Evolutionary conservation across 495 filamentous ascomycete genomes (phyloP), one percentile per base, ranked within the genome.

Genomic region (Pyrenula aspistea): DNA sequence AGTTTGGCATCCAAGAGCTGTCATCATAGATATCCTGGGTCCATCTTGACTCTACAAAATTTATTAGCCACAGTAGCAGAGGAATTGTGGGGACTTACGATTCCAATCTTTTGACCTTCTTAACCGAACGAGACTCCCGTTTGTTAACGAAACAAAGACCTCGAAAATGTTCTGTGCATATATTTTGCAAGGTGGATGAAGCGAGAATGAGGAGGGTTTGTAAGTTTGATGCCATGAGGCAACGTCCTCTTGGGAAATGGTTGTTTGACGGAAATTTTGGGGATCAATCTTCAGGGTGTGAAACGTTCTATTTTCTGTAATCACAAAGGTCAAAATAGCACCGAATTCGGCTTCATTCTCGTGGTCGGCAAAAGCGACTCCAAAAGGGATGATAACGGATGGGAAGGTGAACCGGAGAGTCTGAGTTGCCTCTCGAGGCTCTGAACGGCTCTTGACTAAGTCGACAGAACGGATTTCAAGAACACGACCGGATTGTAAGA

Each of bases 401-500:
- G 83, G 77, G 67, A 97, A 95, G 58, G 78, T 76, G 57, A 98
- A 77, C 60, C 87, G 82, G 53, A 97, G 72, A 2, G 85, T 88
- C 21, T 87, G 65, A 55, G 75, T 79, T 53, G 85, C 85, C 63
- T 90, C 85, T 61, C 81, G 77, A 52, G 76, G 69, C 24, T 81
- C 77, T 23, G 81, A 75, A 20, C 78, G 75, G 53, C 82, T 76
- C 67, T 87, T 92, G 36, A 79, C 84, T 57, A 96, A 69, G 70
- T 97, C 93, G 62, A 85, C 82, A 31, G 83, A 83, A 67, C 88
- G 86, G 54, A 98, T 76, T 66, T 91, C 89, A 55, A 98, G 75
- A 51, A 91, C 76, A 61, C 81, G 87, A 63, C 83, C 83, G 62
- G 85, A 83, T 64, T 94, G 85, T 59, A 96, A 71, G 20, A 98